Base-by-base conservation (phyloP, 371 early-diverging fungal species). In the Saksenaea vasiformis region DNA sequence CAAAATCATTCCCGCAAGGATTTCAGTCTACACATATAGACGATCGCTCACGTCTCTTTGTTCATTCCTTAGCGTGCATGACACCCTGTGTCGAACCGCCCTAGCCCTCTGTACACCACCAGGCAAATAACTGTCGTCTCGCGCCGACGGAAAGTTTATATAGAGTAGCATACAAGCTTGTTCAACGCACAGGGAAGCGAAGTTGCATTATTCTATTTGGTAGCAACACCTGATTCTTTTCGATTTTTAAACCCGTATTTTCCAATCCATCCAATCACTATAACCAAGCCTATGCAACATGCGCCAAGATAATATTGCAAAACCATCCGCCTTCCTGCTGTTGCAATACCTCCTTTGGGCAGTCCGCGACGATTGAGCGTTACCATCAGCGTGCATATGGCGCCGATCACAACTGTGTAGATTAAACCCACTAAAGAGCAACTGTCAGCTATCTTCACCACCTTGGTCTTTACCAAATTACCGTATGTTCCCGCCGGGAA, bases 321-420 rank as follows among this genome's bases (percentile, higher is more conserved):
- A 5, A 82, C 82, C 77, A 78, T 82, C 3, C 79, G 68, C 43
- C 74, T 69, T 19, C 82, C 82, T 69, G 73, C 71, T 19, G 77
- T 77, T 8, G 74, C 67, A 36, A 82, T 38, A 2, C 79, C 81
- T 7, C 81, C 81, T 38, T 64, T 51, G 14, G 44, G 36, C 15
- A 78, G 41, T 24, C 63, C 61, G 53, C 41, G 57, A 24, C 53
- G 65, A 36, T 74, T 72, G 4, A 77, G 59, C 4, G 69, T 31
- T 14, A 78, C 65, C 44, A 77, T 66, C 0, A 47, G 22, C 7
- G 65, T 17, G 17, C 74, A 73, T 3, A 71, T 38, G 8, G 60
- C 3, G 0, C 77, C 74, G 19, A 82, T 57, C 0, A 77, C 64
- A 35, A 74, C 26, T 15, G 77, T 67, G 54, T 82, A 82, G 8